Evolutionary conservation across 352 stramenopile species (phyloP), one percentile per base, ranked within the genome.

Genomic region (Globisporangium iwayamae): DNA sequence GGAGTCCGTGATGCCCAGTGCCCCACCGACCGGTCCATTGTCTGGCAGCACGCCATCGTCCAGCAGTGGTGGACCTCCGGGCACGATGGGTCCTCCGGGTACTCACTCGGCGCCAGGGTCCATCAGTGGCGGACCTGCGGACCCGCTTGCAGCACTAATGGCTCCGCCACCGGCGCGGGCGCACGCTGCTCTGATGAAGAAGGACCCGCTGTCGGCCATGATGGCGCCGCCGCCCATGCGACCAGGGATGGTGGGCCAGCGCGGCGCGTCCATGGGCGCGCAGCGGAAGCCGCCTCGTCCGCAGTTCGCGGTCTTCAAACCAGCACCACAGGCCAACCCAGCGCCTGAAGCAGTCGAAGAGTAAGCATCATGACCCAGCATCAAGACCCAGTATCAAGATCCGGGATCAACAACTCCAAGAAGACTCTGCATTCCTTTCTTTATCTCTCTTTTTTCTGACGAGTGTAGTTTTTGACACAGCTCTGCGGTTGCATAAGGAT

Each of bases 261-360:
- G 76, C 11, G 45, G 63, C 2, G 63, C 62, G 34, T 76, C 76
- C 4, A 74, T 69, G 22, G 62, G 65, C 0, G 62, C 63, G 22
- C 69, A 79, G 57, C 72, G 75, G 13, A 85, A 82, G 43, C 81
- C 86, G 7, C 79, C 83, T 4, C 87, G 86, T 46, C 87, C 86
- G 22, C 86, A 95, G 69, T 96, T 93, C 68, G 85, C 85, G 22
- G 86, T 96, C 47, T 96, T 96, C 69, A 96, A 96, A 68, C 87
- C 81, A 46, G 54, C 71, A 6, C 69, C 69, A 2, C 30, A 66
- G 36, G 46, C 65, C 16, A 48, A 59, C 4, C 46, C 67, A 18
- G 58, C 60, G 13, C 51, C 51, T 16, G 63, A 69, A 39, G 46
- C 62, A 14, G 20, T 47, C 18, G 71, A 85, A 28, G 66, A 68